Conservation (phyloP, 805 yeast genomes). For the Nakazawaea holstii region DNA sequence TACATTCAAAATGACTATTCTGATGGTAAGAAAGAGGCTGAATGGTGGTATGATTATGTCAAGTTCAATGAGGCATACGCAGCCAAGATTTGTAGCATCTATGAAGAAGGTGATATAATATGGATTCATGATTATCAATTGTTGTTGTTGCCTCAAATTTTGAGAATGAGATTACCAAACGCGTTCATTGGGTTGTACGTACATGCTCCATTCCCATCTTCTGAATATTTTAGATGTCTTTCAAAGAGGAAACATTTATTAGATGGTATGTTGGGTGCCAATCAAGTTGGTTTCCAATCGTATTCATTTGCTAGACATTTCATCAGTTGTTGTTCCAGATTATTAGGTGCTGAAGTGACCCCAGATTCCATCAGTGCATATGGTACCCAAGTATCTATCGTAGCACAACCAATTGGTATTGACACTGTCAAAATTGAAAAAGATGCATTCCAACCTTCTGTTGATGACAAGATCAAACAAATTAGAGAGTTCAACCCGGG, state of each 20-base stretch:
- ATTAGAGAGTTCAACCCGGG: constrained; percentile 58
- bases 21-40: constrained; percentile 62
- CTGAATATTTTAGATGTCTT: constrained; percentile 87
- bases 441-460: constrained; percentile 45
- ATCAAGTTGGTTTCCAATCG: constrained; percentile 81
- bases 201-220: constrained; percentile 92
- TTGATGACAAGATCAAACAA: constrained; percentile 60
- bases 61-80: constrained; percentile 88
- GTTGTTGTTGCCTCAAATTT: constrained; percentile 72
- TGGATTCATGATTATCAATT: constrained; percentile 93
- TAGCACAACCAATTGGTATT: constrained; percentile 84
- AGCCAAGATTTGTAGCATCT: constrained; percentile 64
- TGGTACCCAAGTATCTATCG: constrained; percentile 72
- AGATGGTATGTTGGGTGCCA: constrained; percentile 90
- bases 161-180: constrained; percentile 71
- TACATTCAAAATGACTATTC: constrained; percentile 77
- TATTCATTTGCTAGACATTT: constrained; percentile 87
- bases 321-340: constrained; percentile 81
- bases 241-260: constrained; percentile 77
- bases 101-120: constrained; percentile 83
- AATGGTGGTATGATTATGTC: constrained; percentile 84
- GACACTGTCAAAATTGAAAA: constrained; percentile 64
- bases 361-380: constrained; percentile 57
- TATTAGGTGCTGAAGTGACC: constrained; percentile 75
- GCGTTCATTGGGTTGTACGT: constrained; percentile 73